Percentiles rank a stretch among this genome's conserved stretches.
Conservation (phyloP, 2,329 filamentous ascomycete species). For the Rhynchosporium secalis region DNA sequence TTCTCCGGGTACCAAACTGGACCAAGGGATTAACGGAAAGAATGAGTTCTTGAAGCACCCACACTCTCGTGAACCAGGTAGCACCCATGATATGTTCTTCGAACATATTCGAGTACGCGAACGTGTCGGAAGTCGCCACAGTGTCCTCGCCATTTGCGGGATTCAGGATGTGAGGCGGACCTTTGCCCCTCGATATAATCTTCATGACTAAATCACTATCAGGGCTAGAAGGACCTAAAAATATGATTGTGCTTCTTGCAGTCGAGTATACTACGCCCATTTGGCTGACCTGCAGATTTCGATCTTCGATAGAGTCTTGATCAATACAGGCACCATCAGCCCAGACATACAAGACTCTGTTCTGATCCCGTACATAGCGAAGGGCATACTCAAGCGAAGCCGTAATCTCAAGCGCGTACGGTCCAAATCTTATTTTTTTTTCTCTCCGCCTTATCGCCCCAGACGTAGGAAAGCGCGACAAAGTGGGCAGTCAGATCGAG, state of each 20-base stretch:
- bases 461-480: no score
- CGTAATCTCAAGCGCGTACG: not conserved
- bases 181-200: not conserved
- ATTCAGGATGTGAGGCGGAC: not conserved
- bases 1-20: slow-evolving; percentile 2
- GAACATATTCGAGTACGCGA: not conserved
- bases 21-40: slow-evolving; percentile 15
- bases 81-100: slow-evolving; percentile 33
- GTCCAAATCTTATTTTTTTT: no score
- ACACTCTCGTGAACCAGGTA: slow-evolving; percentile 42
- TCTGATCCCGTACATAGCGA: slow-evolving; percentile 1
- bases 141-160: no score
- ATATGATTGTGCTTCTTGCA: slow-evolving; percentile 21
- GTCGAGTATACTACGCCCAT: slow-evolving; percentile 20
- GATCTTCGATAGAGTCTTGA: slow-evolving; percentile 15
- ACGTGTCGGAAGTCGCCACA: not conserved
- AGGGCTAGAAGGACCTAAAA: slow-evolving; percentile 13
- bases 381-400: slow-evolving; percentile 22
- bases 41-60: slow-evolving; percentile 43
- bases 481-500: no score
- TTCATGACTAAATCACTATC: not conserved
- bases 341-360: slow-evolving; percentile 12
- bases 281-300: slow-evolving; percentile 14
- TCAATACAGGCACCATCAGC: slow-evolving; percentile 27
- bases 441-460: no score